Percentiles rank a stretch among this genome's conserved stretches.
phyloP scores from a whole-genome alignment of 805 yeast genomes.

The Komagataella mondaviorum region DNA sequence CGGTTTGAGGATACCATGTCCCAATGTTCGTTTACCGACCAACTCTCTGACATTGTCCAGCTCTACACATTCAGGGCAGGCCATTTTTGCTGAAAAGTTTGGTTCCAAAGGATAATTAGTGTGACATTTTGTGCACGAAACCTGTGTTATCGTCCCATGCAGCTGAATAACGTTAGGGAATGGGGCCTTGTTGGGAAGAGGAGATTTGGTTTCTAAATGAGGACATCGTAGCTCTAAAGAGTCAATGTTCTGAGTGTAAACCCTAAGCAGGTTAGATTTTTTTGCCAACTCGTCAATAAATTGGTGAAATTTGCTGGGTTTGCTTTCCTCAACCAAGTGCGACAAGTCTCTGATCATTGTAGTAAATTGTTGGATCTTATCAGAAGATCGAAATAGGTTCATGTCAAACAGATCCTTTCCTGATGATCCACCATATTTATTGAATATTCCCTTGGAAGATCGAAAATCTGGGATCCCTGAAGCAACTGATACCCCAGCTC shows the following conservation, averaged over 20 bases:
- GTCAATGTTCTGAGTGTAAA: conserved; percentile 86
- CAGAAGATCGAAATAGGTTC: conserved; percentile 53
- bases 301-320: conserved; percentile 66
- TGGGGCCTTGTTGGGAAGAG: conserved; percentile 24
- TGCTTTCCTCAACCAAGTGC: conserved; percentile 34
- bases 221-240: conserved; percentile 54
- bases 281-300: conserved; percentile 45
- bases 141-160: conserved; percentile 66
- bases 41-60: conserved; percentile 38
- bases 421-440: conserved; percentile 27
- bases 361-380: conserved; percentile 54
- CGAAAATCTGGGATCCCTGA: conserved; percentile 79
- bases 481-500: conserved; percentile 86
- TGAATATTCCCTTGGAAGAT: conserved; percentile 64
- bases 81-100: conserved; percentile 10
- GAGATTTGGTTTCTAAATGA: conserved; percentile 32
- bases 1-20: conserved; percentile 48
- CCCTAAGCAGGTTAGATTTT: conserved; percentile 51
- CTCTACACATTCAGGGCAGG: conserved; percentile 56
- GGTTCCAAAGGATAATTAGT: conserved; percentile 41
- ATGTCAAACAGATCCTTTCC: conserved; percentile 63
- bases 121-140: conserved; percentile 70
- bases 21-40: conserved; percentile 56
- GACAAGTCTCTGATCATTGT: conserved; percentile 56
- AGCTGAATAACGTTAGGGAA: conserved; percentile 58